Evolutionary conservation across 192 early-diverging fungal species (phyloP), one percentile per base, ranked within the genome.

Genomic region (Pilobolus umbonatus): DNA sequence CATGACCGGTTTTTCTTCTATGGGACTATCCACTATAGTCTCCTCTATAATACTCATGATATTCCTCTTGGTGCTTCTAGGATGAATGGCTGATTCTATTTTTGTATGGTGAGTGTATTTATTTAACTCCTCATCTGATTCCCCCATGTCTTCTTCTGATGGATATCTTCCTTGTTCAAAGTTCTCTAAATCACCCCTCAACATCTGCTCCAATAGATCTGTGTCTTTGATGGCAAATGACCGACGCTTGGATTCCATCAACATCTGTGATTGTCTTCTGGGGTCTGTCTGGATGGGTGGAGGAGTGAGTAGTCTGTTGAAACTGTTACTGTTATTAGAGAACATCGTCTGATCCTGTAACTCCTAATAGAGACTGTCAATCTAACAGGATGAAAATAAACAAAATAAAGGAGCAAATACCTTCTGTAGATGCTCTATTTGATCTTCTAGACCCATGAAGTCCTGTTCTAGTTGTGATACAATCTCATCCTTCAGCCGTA

Each of bases 401-500:
- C 12, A 9, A 4, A 34, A 36, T 48, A 19, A 32, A 34, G n/a
- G 2, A 36, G 32, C 26, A 10, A 30, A 60, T 62, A 72, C 70
- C 64, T 61, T 55, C 48, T 73, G 64, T 28, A 73, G 31, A 12
- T 39, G 31, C 5, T 56, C 57, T 26, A 73, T 40, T 24, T 64
- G 56, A 22, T 73, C 61, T 50, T 73, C 65, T 12, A 73, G 36
- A 15, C 43, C 45, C 34, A 67, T 49, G 36, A 73, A 73, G 31
- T 67, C 71, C 46, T 68, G 64, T 34, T 73, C 71, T 38, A 73
- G 34, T 43, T 73, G 65, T 25, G 65, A 62, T 21, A 73, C 61
- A 4, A 73, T 55, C 5, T 67, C 65, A 42, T 73, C 71, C 38
- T 73, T 73, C 17, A 67, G 45, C 21, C 42, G 55, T 30, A 73